These are phyloP conservation scores for Rhodotorula paludigena DNA, from an alignment of 768 basidiomycete genomes.

Conservation along the genomic window DNA sequence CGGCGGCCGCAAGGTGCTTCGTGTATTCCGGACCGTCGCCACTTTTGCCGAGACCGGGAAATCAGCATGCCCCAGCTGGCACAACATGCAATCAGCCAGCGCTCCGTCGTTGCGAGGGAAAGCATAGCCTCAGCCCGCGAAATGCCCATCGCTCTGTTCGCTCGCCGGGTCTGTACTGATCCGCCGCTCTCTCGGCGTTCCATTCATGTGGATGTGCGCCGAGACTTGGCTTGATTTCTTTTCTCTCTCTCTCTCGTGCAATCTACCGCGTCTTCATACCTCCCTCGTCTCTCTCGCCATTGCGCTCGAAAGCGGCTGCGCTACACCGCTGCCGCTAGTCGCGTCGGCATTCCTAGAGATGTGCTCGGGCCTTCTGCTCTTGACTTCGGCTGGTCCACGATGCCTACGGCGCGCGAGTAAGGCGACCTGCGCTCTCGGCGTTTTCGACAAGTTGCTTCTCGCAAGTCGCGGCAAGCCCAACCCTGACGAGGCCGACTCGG, in stretches of 20 bases:
- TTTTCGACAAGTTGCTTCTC: conserved; percentile 36
- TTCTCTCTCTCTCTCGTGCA: conserved; percentile 47
- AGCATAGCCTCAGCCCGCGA: conserved; percentile 43
- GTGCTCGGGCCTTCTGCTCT: conserved; percentile 13
- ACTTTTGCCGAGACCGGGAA: not conserved
- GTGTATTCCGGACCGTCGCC: conserved; percentile 19
- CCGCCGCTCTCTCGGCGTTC: conserved; percentile 16
- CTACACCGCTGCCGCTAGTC: not conserved
- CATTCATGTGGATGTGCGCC: not conserved
- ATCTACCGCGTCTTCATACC: conserved; percentile 38
- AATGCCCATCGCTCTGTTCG: conserved; percentile 49
- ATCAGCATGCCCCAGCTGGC: conserved; percentile 10
- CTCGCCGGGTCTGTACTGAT: conserved; percentile 52
- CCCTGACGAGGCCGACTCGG: conserved; percentile 32
- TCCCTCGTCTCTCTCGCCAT: conserved; percentile 24
- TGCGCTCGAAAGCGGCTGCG: conserved; percentile 3
- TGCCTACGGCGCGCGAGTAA: conserved; percentile 9
- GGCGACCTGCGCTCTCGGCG: conserved; percentile 12
- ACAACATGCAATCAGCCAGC: conserved; percentile 44
- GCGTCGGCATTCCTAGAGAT: conserved; percentile 24
- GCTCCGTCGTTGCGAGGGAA: conserved; percentile 27
- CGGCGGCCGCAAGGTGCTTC: conserved; percentile 75
- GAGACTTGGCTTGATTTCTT: conserved; percentile 37
- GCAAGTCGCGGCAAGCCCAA: conserved; percentile 22
- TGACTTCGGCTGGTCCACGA: not conserved